Conservation (phyloP, 352 stramenopile species). For the Globisporangium solare region DNA sequence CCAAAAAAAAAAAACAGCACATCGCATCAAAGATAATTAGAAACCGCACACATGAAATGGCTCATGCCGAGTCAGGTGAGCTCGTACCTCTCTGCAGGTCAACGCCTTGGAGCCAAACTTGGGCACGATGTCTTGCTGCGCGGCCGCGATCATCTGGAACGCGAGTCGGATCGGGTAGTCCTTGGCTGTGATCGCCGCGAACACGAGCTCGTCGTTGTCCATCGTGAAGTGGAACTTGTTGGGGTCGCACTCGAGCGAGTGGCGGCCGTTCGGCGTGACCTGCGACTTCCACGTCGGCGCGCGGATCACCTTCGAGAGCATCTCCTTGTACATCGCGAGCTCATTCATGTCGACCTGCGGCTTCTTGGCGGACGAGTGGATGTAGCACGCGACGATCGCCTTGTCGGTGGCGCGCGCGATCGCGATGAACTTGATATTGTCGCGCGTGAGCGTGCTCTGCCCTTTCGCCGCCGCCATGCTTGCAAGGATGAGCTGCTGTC, state of each 20-base stretch:
- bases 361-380: constrained; percentile 51
- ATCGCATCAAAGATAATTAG: no score
- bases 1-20: no score
- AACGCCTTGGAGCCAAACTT: constrained; percentile 73
- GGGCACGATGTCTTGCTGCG: constrained; percentile 74
- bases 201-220: constrained; percentile 86
- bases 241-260: constrained; percentile 82
- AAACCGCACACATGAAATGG: no score
- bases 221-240: constrained; percentile 90
- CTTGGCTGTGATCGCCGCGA: constrained; percentile 71
- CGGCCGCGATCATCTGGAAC: constrained; percentile 74
- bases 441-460: constrained; percentile 46
- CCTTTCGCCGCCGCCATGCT: constrained; percentile 15
- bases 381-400: constrained; percentile 70
- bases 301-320: constrained; percentile 78
- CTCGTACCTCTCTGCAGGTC: constrained; percentile 65
- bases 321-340: constrained; percentile 65
- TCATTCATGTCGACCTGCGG: constrained; percentile 52
- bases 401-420: constrained; percentile 81
- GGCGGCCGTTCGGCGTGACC: constrained; percentile 77
- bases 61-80: no score
- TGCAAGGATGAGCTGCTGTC: constrained; percentile 2
- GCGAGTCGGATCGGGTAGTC: constrained; percentile 80
- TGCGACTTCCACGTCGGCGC: constrained; percentile 84
- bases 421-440: constrained; percentile 84